Evolutionary conservation across 2,329 filamentous ascomycete genomes (phyloP), one percentile per base, ranked within the genome.

Genomic region (Fusarium sp.): DNA sequence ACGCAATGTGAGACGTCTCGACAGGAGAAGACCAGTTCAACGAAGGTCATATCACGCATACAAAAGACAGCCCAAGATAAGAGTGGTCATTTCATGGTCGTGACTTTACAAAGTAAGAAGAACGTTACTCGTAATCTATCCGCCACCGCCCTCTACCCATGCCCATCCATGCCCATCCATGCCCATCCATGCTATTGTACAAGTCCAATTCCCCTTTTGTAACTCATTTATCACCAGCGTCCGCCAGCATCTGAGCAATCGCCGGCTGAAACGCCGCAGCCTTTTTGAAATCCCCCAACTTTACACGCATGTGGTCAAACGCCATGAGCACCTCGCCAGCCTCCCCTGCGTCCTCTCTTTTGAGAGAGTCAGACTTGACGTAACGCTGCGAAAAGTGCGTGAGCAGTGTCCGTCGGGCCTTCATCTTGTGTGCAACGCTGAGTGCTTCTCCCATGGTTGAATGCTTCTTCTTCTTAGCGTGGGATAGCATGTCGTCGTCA

Each of bases 381-480:
- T 99, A 99, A 7, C 96, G 86, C 82, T 99, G 96, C 60, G 90
- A 94, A 80, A 99, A 99, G 79, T 99, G 96, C 7, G 96, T 99
- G 53, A 99, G 84, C 60, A 99, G 81, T 14, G 96, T 90, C 14
- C 92, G 85, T 69, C 90, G 87, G 0, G 94, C 96, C 27, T 86
- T 80, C 96, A 99, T 99, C 49, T 83, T 81, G 11, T 86, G 84
- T 2, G 91, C 95, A 3, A 98, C 86, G 46, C 83, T 85, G 4
- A 99, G 85, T 1, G 96, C 96, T 81, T 99, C 96, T 13, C 87
- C 87, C 67, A 93, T 92, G 8, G 96, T 99, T 38, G 87, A 92
- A 82, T 99, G 96, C 76, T 91, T 93, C 87, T 99, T 99, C 56
- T 91, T 92, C 27, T 86, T 77, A 4, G 96, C 96, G 74, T 97